phyloP scores from a whole-genome alignment of 345 rosid genomes.

The Zanthoxylum bungeanum region DNA sequence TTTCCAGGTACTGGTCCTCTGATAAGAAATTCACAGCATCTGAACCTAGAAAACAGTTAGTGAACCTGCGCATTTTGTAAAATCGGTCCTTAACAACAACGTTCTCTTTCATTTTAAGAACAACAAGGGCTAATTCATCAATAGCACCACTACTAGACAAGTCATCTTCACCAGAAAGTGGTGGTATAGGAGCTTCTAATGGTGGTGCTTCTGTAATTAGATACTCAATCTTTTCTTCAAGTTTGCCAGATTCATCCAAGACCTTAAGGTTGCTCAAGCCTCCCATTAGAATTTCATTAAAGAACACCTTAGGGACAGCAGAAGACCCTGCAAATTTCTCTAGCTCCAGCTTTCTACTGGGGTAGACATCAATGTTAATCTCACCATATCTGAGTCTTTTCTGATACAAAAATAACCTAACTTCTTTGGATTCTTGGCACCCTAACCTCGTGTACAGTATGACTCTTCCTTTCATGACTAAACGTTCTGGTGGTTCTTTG shows the following conservation, averaged over 20 bases:
- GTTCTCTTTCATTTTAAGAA: slow-evolving; percentile 68
- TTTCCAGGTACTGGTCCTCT: slow-evolving; percentile 65
- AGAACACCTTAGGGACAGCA: slow-evolving; percentile 68
- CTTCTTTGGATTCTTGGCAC: slow-evolving; percentile 55
- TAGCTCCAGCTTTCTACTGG: slow-evolving; percentile 65
- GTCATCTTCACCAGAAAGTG: slow-evolving; percentile 92
- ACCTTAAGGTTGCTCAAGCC: slow-evolving; percentile 52
- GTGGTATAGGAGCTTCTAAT: slow-evolving; percentile 68
- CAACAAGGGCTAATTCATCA: slow-evolving; percentile 79
- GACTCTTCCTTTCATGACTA: slow-evolving; percentile 62
- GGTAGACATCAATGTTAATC: slow-evolving; percentile 74
- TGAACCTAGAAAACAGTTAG: slow-evolving; percentile 67
- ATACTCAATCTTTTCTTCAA: slow-evolving; percentile 64
- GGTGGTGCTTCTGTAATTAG: slow-evolving; percentile 54
- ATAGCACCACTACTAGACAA: slow-evolving; percentile 49
- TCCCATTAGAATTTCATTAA: slow-evolving; percentile 69
- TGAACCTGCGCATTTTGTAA: slow-evolving; percentile 68
- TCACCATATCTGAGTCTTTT: slow-evolving; percentile 73
- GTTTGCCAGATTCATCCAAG: slow-evolving; percentile 62
- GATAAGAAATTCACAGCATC: slow-evolving; percentile 77
- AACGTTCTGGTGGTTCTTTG: slow-evolving; percentile 35
- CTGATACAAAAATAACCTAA: slow-evolving; percentile 51
- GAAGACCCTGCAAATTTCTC: slow-evolving; percentile 65
- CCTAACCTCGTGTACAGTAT: slow-evolving; percentile 72
- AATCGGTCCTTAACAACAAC: slow-evolving; percentile 68